A percentile compares a stretch with the other conserved stretches of the same genome.
Conservation (phyloP, 1,139 yeast species). For the Taphrina pruni region DNA sequence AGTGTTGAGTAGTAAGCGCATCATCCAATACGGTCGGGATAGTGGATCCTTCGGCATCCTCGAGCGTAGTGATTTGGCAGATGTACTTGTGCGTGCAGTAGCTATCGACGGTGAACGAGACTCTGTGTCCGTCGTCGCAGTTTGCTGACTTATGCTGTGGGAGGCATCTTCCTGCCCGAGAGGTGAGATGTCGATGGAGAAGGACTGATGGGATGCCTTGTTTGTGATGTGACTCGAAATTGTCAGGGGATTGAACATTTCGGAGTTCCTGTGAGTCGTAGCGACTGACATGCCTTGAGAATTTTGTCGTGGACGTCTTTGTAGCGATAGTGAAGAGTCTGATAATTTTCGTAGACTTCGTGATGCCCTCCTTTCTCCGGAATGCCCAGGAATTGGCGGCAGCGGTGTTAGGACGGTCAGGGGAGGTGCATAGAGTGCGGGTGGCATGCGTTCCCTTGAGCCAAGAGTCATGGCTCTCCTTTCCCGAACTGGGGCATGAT, state of each 20-base stretch:
- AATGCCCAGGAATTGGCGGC: not conserved
- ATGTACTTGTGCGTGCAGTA: not conserved
- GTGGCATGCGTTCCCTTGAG: conserved; percentile 3
- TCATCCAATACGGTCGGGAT: conserved; percentile 39
- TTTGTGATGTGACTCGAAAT: not conserved
- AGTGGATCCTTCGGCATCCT: conserved; percentile 26
- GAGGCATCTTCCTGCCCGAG: not conserved
- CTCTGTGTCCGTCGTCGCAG: not conserved
- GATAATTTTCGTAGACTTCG: conserved; percentile 1
- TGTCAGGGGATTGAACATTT: not conserved
- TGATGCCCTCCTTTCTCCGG: conserved; percentile 10
- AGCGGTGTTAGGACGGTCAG: not conserved
- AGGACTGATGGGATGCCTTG: not conserved
- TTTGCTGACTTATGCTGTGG: not conserved
- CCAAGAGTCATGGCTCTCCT: conserved; percentile 19
- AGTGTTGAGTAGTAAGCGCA: conserved; percentile 31
- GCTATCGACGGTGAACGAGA: conserved; percentile 5
- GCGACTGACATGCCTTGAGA: not conserved
- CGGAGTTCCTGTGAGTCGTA: not conserved
- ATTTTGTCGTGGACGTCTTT: conserved; percentile 9
- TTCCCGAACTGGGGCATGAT: conserved; percentile 10
- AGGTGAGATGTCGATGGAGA: not conserved
- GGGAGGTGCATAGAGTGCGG: not conserved
- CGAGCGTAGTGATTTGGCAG: conserved; percentile 8
- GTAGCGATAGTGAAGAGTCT: not conserved